Percentiles rank a stretch among this genome's conserved stretches.
Evolutionary conservation across 257 asterid genomes (phyloP).

Genomic region (Coffea canephora): DNA sequence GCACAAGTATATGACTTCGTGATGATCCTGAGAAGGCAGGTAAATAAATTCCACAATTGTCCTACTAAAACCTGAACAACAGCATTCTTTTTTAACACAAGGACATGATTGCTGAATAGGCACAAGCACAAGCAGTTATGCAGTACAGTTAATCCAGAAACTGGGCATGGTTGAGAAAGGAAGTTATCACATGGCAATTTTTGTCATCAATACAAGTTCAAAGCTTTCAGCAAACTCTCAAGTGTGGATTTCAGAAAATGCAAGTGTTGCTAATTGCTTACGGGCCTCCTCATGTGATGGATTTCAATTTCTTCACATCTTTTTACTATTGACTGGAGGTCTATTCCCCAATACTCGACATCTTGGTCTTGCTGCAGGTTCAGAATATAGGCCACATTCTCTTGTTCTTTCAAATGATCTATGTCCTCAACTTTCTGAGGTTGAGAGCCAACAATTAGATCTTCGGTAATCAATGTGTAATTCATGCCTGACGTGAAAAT

Average conservation of each 20-base stretch:
- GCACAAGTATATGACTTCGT: not conserved
- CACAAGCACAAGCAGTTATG: not conserved
- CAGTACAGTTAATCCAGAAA: slow-evolving; percentile 6
- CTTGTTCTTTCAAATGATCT: slow-evolving; percentile 71
- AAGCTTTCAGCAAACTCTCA: not conserved
- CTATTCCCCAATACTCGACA: slow-evolving; percentile 78
- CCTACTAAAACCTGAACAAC: not conserved
- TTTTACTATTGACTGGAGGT: slow-evolving; percentile 53
- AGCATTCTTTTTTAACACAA: not conserved
- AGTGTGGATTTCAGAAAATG: not conserved
- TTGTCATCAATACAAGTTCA: not conserved
- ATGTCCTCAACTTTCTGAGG: slow-evolving; percentile 89
- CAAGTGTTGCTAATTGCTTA: slow-evolving; percentile 43
- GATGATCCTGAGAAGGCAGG: not conserved
- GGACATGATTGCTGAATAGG: not conserved
- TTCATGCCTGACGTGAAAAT: slow-evolving; percentile 71
- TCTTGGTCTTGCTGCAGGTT: slow-evolving; percentile 92
- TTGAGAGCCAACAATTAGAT: slow-evolving; percentile 85
- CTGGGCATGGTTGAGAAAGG: not conserved
- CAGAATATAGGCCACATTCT: slow-evolving; percentile 66
- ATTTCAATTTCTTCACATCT: slow-evolving; percentile 69
- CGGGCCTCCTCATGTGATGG: slow-evolving; percentile 91
- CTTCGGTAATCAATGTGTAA: slow-evolving; percentile 78
- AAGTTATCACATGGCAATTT: not conserved
- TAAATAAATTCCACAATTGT: not conserved